Conservation (phyloP, 768 basidiomycete genomes). For the Leccinellum rugosiceps region DNA sequence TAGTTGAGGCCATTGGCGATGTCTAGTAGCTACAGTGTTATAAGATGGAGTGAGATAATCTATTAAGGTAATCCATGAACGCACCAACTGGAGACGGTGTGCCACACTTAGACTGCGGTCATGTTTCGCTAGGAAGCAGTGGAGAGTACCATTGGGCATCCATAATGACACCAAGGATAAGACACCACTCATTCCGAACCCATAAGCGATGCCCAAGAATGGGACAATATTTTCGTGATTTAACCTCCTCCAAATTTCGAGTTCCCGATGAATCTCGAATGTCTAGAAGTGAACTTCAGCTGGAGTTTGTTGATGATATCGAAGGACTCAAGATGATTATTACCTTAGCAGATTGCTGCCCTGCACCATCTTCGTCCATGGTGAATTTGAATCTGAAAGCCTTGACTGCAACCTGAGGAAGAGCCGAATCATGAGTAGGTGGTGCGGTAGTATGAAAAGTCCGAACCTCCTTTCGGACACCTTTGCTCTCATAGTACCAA, state of each 20-base stretch:
- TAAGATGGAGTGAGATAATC: not conserved
- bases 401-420: not conserved
- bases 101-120: not conserved
- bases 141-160: not conserved
- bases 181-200: not conserved
- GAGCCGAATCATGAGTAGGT: not conserved
- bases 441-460: not conserved
- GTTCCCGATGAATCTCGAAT: not conserved
- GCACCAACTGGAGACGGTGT: not conserved
- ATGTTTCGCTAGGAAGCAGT: not conserved
- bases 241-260: not conserved
- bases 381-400: not conserved
- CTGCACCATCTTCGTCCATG: not conserved
- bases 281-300: not conserved
- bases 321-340: not conserved
- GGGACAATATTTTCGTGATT: not conserved
- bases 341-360: not conserved
- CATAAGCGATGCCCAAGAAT: not conserved
- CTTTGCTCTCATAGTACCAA: not conserved
- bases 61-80: not conserved
- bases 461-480: not conserved
- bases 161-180: not conserved
- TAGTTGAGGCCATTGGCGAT: not conserved
- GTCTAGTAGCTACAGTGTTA: not conserved
- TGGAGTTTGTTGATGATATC: not conserved